Evolutionary conservation across 306 rosid species (phyloP).

Genomic region (Fragaria iinumae): DNA sequence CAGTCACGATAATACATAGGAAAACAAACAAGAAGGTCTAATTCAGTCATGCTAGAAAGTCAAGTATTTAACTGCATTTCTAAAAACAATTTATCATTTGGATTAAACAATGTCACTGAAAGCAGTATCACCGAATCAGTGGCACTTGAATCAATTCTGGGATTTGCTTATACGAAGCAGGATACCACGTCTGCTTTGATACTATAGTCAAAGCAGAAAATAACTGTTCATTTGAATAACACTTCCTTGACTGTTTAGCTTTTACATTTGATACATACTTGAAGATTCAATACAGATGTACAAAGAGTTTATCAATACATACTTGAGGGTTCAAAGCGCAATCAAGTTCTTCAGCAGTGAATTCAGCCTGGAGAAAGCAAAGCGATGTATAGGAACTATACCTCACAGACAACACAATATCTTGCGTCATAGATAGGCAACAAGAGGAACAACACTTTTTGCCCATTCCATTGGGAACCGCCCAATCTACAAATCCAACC

Average conservation of each 20-base stretch:
- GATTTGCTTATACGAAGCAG: background rate
- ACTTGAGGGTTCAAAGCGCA: constrained; percentile 50
- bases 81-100: background rate
- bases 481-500: constrained; percentile 55
- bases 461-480: constrained; percentile 90
- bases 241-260: background rate
- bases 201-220: background rate
- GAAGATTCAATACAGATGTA: background rate
- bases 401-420: constrained; percentile 63
- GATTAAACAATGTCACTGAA: background rate
- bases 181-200: background rate
- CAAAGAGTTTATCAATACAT: constrained; percentile 15
- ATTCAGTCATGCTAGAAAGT: background rate
- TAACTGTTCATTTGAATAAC: background rate
- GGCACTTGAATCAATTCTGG: background rate
- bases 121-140: background rate
- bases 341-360: constrained; percentile 73
- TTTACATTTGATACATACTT: background rate
- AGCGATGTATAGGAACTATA: constrained; percentile 8
- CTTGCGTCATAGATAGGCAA: constrained; percentile 65
- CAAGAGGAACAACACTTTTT: constrained; percentile 57
- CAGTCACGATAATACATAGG: background rate
- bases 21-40: background rate
- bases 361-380: constrained; percentile 57
- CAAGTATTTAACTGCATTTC: background rate